Evolutionary conservation across 768 basidiomycete species (phyloP).

Genomic region (Xanthoconium stramineum): DNA sequence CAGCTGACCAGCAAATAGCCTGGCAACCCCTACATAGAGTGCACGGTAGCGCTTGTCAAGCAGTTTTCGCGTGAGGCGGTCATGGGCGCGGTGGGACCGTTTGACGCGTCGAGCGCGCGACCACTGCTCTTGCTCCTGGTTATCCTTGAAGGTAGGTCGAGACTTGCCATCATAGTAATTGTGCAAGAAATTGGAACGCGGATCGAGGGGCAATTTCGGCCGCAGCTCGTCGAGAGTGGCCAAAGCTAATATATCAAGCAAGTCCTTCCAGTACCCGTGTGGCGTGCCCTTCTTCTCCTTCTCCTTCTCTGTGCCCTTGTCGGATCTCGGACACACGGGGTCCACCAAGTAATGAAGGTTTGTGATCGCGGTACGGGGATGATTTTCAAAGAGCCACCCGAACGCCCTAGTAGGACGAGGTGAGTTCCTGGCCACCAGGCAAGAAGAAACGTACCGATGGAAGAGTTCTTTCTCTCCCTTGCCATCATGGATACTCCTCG

Average conservation of each 20-base stretch:
- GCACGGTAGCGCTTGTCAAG: slow-evolving; percentile 52
- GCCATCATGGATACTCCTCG: slow-evolving; percentile 69
- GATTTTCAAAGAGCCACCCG: slow-evolving; percentile 66
- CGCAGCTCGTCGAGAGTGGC: slow-evolving; percentile 51
- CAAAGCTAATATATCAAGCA: slow-evolving; percentile 64
- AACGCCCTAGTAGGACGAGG: slow-evolving; percentile 38
- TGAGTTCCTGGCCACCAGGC: not conserved
- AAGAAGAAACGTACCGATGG: slow-evolving; percentile 41
- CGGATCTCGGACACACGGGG: slow-evolving; percentile 40
- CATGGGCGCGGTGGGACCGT: slow-evolving; percentile 29
- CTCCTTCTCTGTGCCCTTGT: not conserved
- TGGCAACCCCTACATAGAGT: slow-evolving; percentile 59
- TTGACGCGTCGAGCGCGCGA: slow-evolving; percentile 16
- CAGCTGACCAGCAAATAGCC: slow-evolving; percentile 55
- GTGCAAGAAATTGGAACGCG: slow-evolving; percentile 25
- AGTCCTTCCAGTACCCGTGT: slow-evolving; percentile 77
- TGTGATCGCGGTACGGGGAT: slow-evolving; percentile 64
- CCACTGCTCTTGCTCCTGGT: slow-evolving; percentile 25
- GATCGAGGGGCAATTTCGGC: not conserved
- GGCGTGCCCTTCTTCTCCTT: slow-evolving; percentile 11
- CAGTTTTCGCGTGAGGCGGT: slow-evolving; percentile 41
- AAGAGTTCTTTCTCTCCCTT: slow-evolving; percentile 59
- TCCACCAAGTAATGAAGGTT: slow-evolving; percentile 56
- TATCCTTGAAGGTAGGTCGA: slow-evolving; percentile 25
- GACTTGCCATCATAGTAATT: slow-evolving; percentile 14